A percentile compares a stretch with the other conserved stretches of the same genome.
These are phyloP conservation scores for Sporisorium iseilematis-ciliati DNA, from an alignment of 1,284 basidiomycete genomes.

Conservation along the genomic window DNA sequence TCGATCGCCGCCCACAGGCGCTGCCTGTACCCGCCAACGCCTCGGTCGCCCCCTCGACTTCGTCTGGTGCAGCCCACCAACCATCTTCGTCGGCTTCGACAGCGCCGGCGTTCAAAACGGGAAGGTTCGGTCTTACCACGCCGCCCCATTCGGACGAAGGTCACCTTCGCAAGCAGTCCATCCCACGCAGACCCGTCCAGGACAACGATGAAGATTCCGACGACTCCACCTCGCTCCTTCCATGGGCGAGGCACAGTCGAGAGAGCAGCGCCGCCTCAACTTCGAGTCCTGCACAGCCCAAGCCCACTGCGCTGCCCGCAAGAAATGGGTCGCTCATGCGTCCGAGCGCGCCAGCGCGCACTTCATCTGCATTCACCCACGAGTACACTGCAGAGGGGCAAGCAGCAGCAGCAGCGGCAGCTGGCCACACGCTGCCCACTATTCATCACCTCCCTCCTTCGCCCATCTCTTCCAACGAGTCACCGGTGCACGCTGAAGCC, in stretches of 20 bases:
- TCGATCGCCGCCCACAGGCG: slow-evolving; percentile 21
- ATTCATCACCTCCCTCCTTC: slow-evolving; percentile 57
- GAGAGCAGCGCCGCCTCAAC: slow-evolving; percentile 35
- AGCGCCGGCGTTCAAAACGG: slow-evolving; percentile 14
- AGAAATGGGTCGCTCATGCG: slow-evolving; percentile 30
- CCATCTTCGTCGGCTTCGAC: neutral
- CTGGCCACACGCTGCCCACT: slow-evolving; percentile 17
- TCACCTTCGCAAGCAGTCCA: slow-evolving; percentile 46
- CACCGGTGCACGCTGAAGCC: slow-evolving; percentile 34
- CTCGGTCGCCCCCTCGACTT: slow-evolving; percentile 6
- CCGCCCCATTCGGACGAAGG: slow-evolving; percentile 64
- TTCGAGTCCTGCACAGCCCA: slow-evolving; percentile 12
- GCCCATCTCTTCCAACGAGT: slow-evolving; percentile 60
- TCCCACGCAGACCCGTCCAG: slow-evolving; percentile 12
- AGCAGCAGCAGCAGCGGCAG: neutral
- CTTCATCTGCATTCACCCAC: slow-evolving; percentile 39
- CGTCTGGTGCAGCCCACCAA: slow-evolving; percentile 15
- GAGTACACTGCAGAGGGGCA: slow-evolving; percentile 15
- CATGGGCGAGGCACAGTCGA: slow-evolving; percentile 57
- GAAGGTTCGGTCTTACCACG: slow-evolving; percentile 54
- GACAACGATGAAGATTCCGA: slow-evolving; percentile 59
- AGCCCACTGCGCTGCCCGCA: slow-evolving; percentile 3
- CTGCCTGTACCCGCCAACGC: slow-evolving; percentile 19
- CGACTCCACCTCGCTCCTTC: slow-evolving; percentile 60
- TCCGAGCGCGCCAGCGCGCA: slow-evolving; percentile 25